phyloP scores from a whole-genome alignment of 2,329 filamentous ascomycete species.

The Beauveria australis region DNA sequence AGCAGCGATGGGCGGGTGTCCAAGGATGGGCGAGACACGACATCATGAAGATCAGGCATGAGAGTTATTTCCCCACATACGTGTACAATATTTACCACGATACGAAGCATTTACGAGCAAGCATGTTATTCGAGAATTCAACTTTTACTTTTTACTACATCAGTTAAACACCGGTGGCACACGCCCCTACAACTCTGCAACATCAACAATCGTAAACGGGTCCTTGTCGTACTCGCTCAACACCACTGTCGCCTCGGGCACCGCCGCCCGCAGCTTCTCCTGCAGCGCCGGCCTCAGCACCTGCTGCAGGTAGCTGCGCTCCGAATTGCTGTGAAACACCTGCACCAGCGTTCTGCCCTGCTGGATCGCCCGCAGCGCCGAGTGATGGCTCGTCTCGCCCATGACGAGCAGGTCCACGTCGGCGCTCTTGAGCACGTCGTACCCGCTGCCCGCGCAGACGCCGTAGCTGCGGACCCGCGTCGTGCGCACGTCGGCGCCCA shows the following conservation, averaged over 20 bases:
- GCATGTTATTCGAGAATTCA: background rate
- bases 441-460: constrained; percentile 85
- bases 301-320: constrained; percentile 70
- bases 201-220: constrained; percentile 71
- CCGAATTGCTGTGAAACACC: constrained; percentile 89
- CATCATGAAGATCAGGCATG: background rate
- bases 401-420: constrained; percentile 79
- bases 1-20: constrained; percentile 12
- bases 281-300: constrained; percentile 61
- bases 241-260: constrained; percentile 49
- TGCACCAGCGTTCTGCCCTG: constrained; percentile 74
- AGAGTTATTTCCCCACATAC: background rate
- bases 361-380: constrained; percentile 79
- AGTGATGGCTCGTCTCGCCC: constrained; percentile 89
- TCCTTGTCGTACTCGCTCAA: constrained; percentile 78
- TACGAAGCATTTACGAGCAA: background rate
- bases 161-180: background rate
- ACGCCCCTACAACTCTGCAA: constrained; percentile 28
- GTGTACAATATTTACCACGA: background rate
- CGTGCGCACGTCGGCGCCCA: constrained; percentile 33
- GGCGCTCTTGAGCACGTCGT: constrained; percentile 61
- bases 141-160: background rate
- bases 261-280: constrained; percentile 44
- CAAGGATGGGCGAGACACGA: constrained; percentile 14
- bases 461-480: constrained; percentile 59